Base-by-base conservation (phyloP, 73 alveolate genomes). In the Tetrahymena elliotti region DNA sequence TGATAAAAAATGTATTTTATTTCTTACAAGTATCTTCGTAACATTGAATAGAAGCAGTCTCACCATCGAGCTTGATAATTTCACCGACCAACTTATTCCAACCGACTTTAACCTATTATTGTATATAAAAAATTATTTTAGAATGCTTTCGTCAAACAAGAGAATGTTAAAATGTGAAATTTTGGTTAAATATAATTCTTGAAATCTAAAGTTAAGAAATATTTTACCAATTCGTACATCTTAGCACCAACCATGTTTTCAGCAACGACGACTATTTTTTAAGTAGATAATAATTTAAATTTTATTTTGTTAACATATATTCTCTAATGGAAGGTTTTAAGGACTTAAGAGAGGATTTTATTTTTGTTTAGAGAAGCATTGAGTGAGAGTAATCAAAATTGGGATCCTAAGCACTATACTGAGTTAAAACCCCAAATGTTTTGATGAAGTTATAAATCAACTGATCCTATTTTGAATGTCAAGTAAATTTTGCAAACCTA, bases 191-290 rank as follows among this genome's bases (percentile, higher is more conserved):
- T 35, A 18, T 35, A 31, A n/a, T 54, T 35, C 93, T 93, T 35
- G 5, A 38, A 35, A 31, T 36, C 20, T 35, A 20, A 37, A 40
- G 11, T 27, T 37, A 10, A 35, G 8, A 11, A 22, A 35, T 52
- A 18, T 37, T 38, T 93, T 37, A 95, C 98, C 94, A 98, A 97
- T 96, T 99, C 99, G 97, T 98, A 99, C 99, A 99, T 99, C 98
- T 99, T 99, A 52, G 99, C 98, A 92, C 99, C 99, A 93, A 99
- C 98, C 99, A 99, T 99, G 83, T 98, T 97, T 96, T 99, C 99
- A 39, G 99, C 99, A 84, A 99, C 99, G 96, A 99, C 99, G 84
- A 94, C 96, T 94, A 82, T 94, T 94, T 37, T 12, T 22, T 84
- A 24, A 33, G 13, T 18, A 18, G 13, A 15, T 4, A 18, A 47